Evolutionary conservation across 768 basidiomycete species (phyloP).

Genomic region (Amanita molliuscula): DNA sequence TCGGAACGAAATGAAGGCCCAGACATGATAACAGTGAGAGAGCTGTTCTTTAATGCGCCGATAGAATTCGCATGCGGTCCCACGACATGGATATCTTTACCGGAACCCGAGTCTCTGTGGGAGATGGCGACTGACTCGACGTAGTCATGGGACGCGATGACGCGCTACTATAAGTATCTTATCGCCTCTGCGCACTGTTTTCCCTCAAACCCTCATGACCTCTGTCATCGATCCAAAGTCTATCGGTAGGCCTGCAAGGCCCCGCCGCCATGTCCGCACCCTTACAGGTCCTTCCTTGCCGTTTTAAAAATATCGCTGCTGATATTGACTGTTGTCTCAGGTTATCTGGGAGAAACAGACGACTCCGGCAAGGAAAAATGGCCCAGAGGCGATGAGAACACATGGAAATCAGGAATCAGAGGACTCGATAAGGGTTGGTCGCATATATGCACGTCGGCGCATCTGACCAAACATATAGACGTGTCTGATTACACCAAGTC

Average conservation of each 20-base stretch:
- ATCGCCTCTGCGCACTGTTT: conserved; percentile 4
- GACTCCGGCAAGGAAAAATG: conserved; percentile 73
- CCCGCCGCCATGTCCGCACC: conserved; percentile 59
- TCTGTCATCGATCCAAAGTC: conserved; percentile 53
- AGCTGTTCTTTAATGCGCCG: background rate
- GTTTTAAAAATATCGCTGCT: background rate
- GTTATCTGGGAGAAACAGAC: conserved; percentile 72
- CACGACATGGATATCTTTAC: background rate
- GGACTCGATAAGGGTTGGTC: conserved; percentile 42
- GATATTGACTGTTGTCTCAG: conserved; percentile 24
- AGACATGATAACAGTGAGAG: background rate
- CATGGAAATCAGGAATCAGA: conserved; percentile 59
- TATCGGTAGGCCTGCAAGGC: conserved; percentile 51
- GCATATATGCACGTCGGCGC: background rate
- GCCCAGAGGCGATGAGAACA: conserved; percentile 70
- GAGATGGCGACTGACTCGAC: background rate
- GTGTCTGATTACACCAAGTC: conserved; percentile 57
- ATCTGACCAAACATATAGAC: conserved; percentile 27
- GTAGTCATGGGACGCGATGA: background rate
- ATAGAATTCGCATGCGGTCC: background rate
- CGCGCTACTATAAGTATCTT: conserved; percentile 3
- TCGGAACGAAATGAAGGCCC: background rate
- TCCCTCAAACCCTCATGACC: conserved; percentile 35
- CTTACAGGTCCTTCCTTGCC: conserved; percentile 37
- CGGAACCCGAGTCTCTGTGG: background rate